Percentiles rank a stretch among this genome's conserved stretches.
phyloP scores from a whole-genome alignment of 306 rosid species.

The Geum urbanum region DNA sequence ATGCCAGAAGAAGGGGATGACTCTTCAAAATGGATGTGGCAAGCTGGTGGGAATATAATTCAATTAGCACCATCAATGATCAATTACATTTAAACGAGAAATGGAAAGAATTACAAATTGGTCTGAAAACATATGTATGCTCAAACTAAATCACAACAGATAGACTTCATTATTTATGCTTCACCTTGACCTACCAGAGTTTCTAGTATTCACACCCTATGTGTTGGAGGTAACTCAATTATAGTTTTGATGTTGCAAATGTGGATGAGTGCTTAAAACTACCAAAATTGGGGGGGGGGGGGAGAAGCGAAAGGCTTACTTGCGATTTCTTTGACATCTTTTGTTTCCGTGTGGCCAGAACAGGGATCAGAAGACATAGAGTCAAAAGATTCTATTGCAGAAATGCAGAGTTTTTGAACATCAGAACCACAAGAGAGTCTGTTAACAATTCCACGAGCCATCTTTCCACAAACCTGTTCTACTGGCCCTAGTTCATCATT shows the following conservation, averaged over 20 bases:
- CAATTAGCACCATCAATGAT: conserved; percentile 10
- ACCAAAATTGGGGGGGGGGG: not conserved
- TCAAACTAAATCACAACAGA: not conserved
- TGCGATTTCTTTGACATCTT: conserved; percentile 28
- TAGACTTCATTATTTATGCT: not conserved
- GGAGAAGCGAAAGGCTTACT: conserved; percentile 43
- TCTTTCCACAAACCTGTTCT: conserved; percentile 62
- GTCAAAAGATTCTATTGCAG: conserved; percentile 66
- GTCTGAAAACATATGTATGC: not conserved
- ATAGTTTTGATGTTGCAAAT: conserved; percentile 9
- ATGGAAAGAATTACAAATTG: not conserved
- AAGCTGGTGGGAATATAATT: conserved; percentile 43
- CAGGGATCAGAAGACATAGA: conserved; percentile 38
- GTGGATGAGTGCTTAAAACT: conserved; percentile 2
- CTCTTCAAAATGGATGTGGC: conserved; percentile 60
- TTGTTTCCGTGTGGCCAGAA: conserved; percentile 31
- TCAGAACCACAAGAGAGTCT: conserved; percentile 83
- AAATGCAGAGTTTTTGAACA: conserved; percentile 73
- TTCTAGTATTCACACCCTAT: not conserved
- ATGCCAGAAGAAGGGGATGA: conserved; percentile 65
- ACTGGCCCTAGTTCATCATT: conserved; percentile 69
- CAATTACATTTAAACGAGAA: not conserved
- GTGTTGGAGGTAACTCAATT: not conserved
- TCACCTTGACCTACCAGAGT: not conserved
- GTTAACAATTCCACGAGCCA: conserved; percentile 82